Conservation (phyloP, 441 rosid species). For the Populus tomentosa region DNA sequence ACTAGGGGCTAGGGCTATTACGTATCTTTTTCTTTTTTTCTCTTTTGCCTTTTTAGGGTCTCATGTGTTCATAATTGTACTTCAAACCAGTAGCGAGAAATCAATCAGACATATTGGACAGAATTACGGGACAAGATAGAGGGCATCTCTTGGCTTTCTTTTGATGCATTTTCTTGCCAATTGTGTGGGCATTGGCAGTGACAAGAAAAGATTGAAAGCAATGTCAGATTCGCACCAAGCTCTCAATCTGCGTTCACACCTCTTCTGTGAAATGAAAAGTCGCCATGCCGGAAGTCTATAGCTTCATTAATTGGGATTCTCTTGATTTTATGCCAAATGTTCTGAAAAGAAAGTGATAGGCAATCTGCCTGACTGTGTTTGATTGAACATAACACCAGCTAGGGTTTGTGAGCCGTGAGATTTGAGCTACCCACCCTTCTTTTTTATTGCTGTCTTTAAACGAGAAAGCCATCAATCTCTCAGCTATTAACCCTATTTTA, state of each 20-base stretch:
- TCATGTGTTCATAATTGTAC: constrained; percentile 4
- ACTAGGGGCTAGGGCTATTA: background rate
- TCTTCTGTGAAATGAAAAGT: background rate
- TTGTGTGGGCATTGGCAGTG: constrained; percentile 10
- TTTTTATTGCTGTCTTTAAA: background rate
- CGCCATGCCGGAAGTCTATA: background rate
- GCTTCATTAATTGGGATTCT: background rate
- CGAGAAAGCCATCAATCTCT: too few species aligned
- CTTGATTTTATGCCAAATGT: background rate
- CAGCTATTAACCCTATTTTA: too few species aligned
- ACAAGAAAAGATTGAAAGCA: constrained; percentile 12
- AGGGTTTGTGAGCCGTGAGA: background rate
- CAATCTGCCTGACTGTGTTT: background rate
- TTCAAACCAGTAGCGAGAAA: background rate
- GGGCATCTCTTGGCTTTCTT: constrained; percentile 15
- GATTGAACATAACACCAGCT: background rate
- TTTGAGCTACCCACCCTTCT: background rate
- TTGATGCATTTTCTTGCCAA: constrained; percentile 1
- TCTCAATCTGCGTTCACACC: constrained; percentile 2
- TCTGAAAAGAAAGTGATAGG: constrained; percentile 17
- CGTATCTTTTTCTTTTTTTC: background rate
- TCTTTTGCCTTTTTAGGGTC: constrained; percentile 4
- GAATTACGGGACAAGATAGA: constrained; percentile 13
- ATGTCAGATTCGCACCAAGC: constrained; percentile 11
- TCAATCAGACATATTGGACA: constrained; percentile 18